phyloP scores from a whole-genome alignment of 306 rosid genomes.

The Carpinus viminea region DNA sequence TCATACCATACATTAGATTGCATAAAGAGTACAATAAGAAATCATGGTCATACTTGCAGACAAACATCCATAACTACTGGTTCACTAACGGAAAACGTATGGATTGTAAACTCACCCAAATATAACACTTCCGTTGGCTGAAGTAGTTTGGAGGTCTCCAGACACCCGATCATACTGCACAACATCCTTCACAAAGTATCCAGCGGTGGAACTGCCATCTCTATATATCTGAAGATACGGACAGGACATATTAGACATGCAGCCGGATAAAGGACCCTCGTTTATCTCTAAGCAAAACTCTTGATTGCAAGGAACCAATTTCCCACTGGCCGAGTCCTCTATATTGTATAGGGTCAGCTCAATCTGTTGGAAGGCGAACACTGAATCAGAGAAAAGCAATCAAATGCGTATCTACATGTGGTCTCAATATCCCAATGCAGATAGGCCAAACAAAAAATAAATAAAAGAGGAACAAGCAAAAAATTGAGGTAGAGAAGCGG shows the following conservation, averaged over 20 bases:
- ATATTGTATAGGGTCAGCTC: slow-evolving; percentile 76
- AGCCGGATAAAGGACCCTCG: slow-evolving; percentile 72
- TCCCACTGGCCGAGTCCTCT: slow-evolving; percentile 69
- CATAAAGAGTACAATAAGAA: not conserved
- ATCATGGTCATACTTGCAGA: not conserved
- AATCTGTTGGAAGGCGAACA: slow-evolving; percentile 43
- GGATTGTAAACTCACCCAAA: slow-evolving; percentile 66
- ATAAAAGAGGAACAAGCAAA: not conserved
- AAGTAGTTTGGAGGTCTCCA: slow-evolving; percentile 81
- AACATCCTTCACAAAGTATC: slow-evolving; percentile 74
- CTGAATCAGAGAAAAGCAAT: not conserved
- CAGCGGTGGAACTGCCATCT: slow-evolving; percentile 97
- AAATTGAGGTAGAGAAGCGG: slow-evolving; percentile 1
- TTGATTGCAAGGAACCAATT: slow-evolving; percentile 67
- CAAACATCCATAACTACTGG: not conserved
- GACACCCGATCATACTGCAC: slow-evolving; percentile 78
- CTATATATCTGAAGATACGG: slow-evolving; percentile 93
- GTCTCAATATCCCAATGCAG: not conserved
- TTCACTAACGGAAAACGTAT: not conserved
- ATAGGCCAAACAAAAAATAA: not conserved
- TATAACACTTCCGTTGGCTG: slow-evolving; percentile 82
- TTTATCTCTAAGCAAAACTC: slow-evolving; percentile 77
- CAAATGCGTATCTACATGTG: not conserved
- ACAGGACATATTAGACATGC: slow-evolving; percentile 64
- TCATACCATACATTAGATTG: not conserved